Conservation (phyloP, 2,329 filamentous ascomycete species). For the Phoma sp. region DNA sequence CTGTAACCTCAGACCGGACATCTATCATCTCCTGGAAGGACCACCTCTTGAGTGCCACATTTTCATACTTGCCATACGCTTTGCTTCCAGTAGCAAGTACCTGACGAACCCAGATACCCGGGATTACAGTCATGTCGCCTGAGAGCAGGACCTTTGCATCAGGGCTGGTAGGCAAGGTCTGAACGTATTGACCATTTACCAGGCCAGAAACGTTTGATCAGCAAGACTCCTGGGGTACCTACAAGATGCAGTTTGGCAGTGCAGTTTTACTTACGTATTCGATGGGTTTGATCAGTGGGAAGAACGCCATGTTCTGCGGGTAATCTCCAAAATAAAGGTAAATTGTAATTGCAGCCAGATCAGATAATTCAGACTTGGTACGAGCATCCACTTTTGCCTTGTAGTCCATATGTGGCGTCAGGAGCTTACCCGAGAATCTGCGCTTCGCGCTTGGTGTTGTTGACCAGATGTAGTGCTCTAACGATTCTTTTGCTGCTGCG, state of each 20-base stretch:
- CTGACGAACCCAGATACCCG: slow-evolving; percentile 41
- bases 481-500: slow-evolving; percentile 45
- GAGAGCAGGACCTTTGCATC: slow-evolving; percentile 33
- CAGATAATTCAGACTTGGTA: slow-evolving; percentile 48
- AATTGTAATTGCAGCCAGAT: slow-evolving; percentile 35
- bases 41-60: slow-evolving; percentile 35
- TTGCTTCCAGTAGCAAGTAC: slow-evolving; percentile 24
- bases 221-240: neutral
- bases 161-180: slow-evolving; percentile 34
- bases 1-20: slow-evolving; percentile 37
- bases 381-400: slow-evolving; percentile 53
- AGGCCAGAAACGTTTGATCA: slow-evolving; percentile 10
- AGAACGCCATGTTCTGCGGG: slow-evolving; percentile 40
- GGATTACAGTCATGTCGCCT: slow-evolving; percentile 37
- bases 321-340: slow-evolving; percentile 43
- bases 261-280: slow-evolving; percentile 26
- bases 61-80: slow-evolving; percentile 35
- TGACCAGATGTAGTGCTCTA: slow-evolving; percentile 58
- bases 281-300: slow-evolving; percentile 35
- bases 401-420: slow-evolving; percentile 54
- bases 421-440: slow-evolving; percentile 42
- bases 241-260: neutral
- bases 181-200: slow-evolving; percentile 31
- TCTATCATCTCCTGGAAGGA: slow-evolving; percentile 36
- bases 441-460: slow-evolving; percentile 51